These are phyloP conservation scores for Leccinum aurantiacum DNA, from an alignment of 768 basidiomycete species.

Conservation along the genomic window DNA sequence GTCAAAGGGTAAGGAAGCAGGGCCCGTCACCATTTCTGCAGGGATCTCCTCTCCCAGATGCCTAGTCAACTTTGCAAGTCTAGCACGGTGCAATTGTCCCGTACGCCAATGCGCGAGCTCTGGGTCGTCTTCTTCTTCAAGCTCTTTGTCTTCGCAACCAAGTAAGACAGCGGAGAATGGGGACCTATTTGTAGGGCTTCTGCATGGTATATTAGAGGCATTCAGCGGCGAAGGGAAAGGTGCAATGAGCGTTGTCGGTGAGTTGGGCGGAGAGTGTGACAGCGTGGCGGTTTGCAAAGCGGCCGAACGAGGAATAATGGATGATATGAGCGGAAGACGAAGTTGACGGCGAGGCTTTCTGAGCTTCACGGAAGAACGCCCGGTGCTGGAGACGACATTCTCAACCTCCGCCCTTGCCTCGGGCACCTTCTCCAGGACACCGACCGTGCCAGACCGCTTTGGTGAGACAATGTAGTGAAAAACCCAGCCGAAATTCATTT, in stretches of 20 bases:
- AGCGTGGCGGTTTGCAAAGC: constrained; percentile 1
- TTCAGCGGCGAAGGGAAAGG: constrained; percentile 13
- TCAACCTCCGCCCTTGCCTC: constrained; percentile 6
- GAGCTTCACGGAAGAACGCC: background rate
- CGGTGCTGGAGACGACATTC: background rate
- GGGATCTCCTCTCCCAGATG: constrained; percentile 41
- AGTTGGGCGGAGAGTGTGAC: background rate
- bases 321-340: background rate
- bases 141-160: constrained; percentile 3
- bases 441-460: background rate
- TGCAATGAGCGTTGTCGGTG: constrained; percentile 7
- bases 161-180: constrained; percentile 17
- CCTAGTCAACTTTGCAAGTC: constrained; percentile 38
- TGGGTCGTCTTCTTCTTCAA: constrained; percentile 6
- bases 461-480: constrained; percentile 38
- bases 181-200: constrained; percentile 14
- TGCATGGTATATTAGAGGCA: constrained; percentile 9
- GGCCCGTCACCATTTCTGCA: constrained; percentile 32
- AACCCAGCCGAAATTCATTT: constrained; percentile 43
- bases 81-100: constrained; percentile 32
- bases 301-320: constrained; percentile 4
- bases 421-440: constrained; percentile 2
- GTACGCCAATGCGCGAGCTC: constrained; percentile 1
- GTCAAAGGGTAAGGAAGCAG: constrained; percentile 1
- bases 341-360: background rate